Evolutionary conservation across 441 rosid species (phyloP).

Genomic region (Mallotus repandus): DNA sequence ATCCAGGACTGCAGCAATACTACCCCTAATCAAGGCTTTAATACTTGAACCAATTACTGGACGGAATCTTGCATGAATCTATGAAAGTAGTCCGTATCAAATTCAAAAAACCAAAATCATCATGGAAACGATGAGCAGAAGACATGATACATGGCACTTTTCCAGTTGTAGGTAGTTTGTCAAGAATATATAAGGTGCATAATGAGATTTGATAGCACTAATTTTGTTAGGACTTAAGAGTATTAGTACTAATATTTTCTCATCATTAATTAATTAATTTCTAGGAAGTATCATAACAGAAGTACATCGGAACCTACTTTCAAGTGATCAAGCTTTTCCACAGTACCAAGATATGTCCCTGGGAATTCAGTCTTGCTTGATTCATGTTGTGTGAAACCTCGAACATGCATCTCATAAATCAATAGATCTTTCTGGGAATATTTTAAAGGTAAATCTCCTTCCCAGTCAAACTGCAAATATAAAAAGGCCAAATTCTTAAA

Average conservation of each 20-base stretch:
- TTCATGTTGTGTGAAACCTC: slow-evolving; percentile 87
- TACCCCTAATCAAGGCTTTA: background rate
- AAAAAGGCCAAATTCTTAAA: slow-evolving; percentile 18
- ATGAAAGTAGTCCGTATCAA: background rate
- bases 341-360: slow-evolving; percentile 79
- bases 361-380: slow-evolving; percentile 71
- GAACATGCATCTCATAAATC: slow-evolving; percentile 90
- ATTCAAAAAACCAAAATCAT: background rate
- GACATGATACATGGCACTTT: background rate
- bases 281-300: background rate
- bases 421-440: slow-evolving; percentile 69
- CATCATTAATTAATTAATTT: background rate
- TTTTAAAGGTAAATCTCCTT: slow-evolving; percentile 86
- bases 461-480: slow-evolving; percentile 88
- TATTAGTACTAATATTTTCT: background rate
- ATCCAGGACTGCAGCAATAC: background rate
- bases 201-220: background rate
- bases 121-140: background rate
- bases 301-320: slow-evolving; percentile 46
- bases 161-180: background rate
- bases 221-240: background rate
- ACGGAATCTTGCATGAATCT: background rate
- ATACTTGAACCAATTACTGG: background rate
- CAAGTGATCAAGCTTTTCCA: slow-evolving; percentile 93
- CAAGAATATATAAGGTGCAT: background rate